phyloP scores from a whole-genome alignment of 768 basidiomycete species.

The Kwoniella pini region DNA sequence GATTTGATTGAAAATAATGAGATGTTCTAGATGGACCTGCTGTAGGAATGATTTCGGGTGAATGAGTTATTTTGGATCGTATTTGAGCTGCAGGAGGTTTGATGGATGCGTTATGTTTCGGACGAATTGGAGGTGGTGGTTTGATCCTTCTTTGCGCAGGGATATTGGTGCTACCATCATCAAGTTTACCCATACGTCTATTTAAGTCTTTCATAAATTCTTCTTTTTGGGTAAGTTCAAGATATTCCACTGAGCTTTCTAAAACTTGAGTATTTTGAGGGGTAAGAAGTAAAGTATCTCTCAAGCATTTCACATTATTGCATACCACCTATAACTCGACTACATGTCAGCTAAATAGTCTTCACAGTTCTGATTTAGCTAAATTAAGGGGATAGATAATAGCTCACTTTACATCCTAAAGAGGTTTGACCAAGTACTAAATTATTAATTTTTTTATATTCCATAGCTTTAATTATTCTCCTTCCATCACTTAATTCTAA shows the following conservation, averaged over 20 bases:
- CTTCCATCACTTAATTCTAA: slow-evolving; percentile 79
- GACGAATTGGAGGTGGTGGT: slow-evolving; percentile 9
- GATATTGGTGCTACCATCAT: background rate
- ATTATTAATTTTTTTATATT: slow-evolving; percentile 68
- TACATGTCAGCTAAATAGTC: too few relatives aligned
- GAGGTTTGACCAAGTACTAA: slow-evolving; percentile 73
- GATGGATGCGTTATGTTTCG: background rate
- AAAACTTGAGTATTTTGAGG: slow-evolving; percentile 61
- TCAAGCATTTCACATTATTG: slow-evolving; percentile 67
- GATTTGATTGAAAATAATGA: background rate
- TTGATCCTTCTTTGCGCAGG: slow-evolving; percentile 3
- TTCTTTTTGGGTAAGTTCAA: slow-evolving; percentile 62
- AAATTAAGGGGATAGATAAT: background rate
- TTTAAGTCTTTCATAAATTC: slow-evolving; percentile 68
- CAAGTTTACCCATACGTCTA: slow-evolving; percentile 65
- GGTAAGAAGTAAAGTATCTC: slow-evolving; percentile 76
- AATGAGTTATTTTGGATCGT: background rate
- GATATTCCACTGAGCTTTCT: slow-evolving; percentile 64
- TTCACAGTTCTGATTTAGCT: too few relatives aligned
- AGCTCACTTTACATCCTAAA: slow-evolving; percentile 75
- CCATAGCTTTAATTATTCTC: slow-evolving; percentile 69
- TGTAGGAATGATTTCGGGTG: background rate
- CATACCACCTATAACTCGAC: slow-evolving; percentile 59
- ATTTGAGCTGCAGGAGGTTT: background rate
- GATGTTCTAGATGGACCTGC: slow-evolving; percentile 2